Base-by-base conservation (phyloP, 805 yeast species). In the Starmera dryadoides region DNA sequence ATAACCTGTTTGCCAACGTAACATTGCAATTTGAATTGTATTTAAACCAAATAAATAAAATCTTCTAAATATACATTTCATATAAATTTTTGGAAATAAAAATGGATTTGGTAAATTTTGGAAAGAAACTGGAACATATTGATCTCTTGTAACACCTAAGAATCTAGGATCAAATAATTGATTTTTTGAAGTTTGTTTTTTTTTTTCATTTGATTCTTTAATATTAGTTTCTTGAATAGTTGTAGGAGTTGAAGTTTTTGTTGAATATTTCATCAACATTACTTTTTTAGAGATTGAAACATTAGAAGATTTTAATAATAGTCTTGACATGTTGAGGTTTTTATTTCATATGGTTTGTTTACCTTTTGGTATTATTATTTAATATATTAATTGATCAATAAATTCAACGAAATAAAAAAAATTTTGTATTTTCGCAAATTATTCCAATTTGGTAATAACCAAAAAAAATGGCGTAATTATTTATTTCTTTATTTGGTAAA, bases 1-100 rank as follows among this genome's bases (percentile, higher is more conserved):
- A 41, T 73, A 55, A 30, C 78, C 75, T 21, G 88, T 79, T 57
- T 82, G 84, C 56, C 77, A 71, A 30, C 86, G 81, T 50, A 80
- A 77, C 36, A 77, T 59, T 8, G 81, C 88, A 33, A 83, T 62
- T 49, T 82, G 73, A n/a, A 68, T 58, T 16, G 91, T 83, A 56
- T 84, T 85, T 50, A 80, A 67, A 11, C 83, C 86, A 43, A 80
- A 69, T 4, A 75, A 62, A 39, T 80, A 81, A 21, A 79, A 48
- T 47, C 86, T 69, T 60, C 87, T 75, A 48, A 76, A 58, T 3
- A 82, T 44, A 26, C 77, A 68, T 48, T 67, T 65, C 45, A 68
- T 48, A 23, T 66, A 66, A 10, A 56, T 42, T 21, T 56, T 44
- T 5, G 86, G 86, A 37, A 55, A 53, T 0, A 58, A 43, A 31